Evolutionary conservation across 1,139 yeast species (phyloP), one percentile per base, ranked within the genome.

Genomic region (Saccharomycopsis hybrid): DNA sequence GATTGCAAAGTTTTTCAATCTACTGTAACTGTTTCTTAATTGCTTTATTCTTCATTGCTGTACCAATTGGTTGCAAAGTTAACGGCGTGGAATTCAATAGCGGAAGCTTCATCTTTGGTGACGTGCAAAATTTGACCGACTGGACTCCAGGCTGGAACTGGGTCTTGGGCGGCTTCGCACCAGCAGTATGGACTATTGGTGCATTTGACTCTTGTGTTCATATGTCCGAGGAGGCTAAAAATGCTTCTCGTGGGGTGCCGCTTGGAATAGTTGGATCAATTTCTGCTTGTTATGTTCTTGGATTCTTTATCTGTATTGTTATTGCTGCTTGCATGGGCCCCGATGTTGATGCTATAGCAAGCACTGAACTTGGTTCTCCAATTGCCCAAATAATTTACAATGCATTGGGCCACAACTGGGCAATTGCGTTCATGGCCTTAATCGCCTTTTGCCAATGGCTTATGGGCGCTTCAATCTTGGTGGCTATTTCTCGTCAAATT

Each of bases 201-300:
- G 81, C 85, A 0, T 82, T 81, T 60, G 90, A 83, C 62, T 77
- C 85, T 4, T 80, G 84, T 57, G 80, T 82, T 46, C 90, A 83
- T 63, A 77, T 82, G 76, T 73, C 82, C 30, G 92, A 84, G 63
- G 90, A 84, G 61, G 85, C 85, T 30, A 69, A 71, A 43, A 77
- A 80, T 59, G 87, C 90, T 8, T 71, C 80, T 28, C 70, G 68
- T 49, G 78, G 86, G n/a, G 82, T 82, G 24, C 88, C 90, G 8
- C 65, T 76, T 41, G 90, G 88, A 32, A 82, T 80, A 49, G 65
- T 75, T 44, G 66, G 73, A 31, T 74, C 82, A 18, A 80, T 82
- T 54, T 58, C 73, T 18, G 73, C 71, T 44, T 81, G 89, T 63
- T 77, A 82, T 71, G 53, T 79, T 33, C 60, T 82, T 7, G 90